Base-by-base conservation (phyloP, 2,329 filamentous ascomycete genomes). In the Rasamsonia emersonii region DNA sequence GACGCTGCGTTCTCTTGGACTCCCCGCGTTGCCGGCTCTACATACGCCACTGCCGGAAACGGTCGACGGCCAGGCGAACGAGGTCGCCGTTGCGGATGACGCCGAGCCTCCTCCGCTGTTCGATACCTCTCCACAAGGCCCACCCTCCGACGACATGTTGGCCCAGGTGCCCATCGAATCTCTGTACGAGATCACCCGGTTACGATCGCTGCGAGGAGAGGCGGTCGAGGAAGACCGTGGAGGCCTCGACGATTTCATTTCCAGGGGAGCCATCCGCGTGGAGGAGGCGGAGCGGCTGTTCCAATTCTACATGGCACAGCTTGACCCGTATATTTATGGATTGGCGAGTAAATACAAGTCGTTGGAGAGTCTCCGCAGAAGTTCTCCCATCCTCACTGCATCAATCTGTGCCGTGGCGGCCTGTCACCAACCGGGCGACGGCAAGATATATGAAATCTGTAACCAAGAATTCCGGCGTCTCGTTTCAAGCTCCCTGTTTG, bases 241-340 rank as follows among this genome's bases (percentile, higher is more conserved):
- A 19, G 16, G 28, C 37, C 33, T 37, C 14, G 34, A 53, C 38
- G 65, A 69, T 38, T 62, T 69, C 36, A 62, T 69, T 24, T 62
- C 61, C 2, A 56, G 58, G 39, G 63, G 64, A 0, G 41, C 64
- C 1, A 46, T 69, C 9, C 56, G 50, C 25, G 26, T 59, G 1
- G 54, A 60, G 20, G 61, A 63, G 18, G 65, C 65, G 4, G 59
- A 66, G 30, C 49, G 49, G 10, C 45, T 70, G 7, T 53, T 65
- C 1, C 47, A 52, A 8, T 50, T 59, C 17, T 70, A 66, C 37
- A 46, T 65, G 2, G 56, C 55, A 8, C 56, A 61, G 13, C 59
- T 69, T 5, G 65, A 68, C 39, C 62, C 61, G 9, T 69, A 66
- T 37, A 60, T 68, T 23, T 69, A 68, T 44, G 55, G 56, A 15